These are phyloP conservation scores for Melampsora abietis-canadensis DNA, from an alignment of 1,284 basidiomycete species.

Conservation along the genomic window DNA sequence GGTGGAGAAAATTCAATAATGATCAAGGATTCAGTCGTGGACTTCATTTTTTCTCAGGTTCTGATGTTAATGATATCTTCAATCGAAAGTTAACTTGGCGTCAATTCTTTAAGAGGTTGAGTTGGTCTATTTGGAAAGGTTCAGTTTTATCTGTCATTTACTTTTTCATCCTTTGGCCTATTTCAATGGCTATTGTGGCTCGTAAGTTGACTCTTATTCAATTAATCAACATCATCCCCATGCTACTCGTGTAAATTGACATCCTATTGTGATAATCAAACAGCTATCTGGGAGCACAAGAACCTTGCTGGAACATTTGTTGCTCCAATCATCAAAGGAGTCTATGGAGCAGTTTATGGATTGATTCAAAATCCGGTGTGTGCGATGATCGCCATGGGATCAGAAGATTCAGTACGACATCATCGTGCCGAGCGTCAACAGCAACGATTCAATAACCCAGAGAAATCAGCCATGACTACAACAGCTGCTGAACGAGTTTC, in stretches of 20 bases:
- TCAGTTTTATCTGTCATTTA: conserved; percentile 54
- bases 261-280: not conserved
- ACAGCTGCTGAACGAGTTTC: conserved; percentile 37
- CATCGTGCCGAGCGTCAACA: conserved; percentile 34
- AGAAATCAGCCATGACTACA: conserved; percentile 25
- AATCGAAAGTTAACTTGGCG: conserved; percentile 46
- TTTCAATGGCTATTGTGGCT: conserved; percentile 52
- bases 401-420: conserved; percentile 33
- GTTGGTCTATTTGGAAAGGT: conserved; percentile 53
- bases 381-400: conserved; percentile 41
- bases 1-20: conserved; percentile 47
- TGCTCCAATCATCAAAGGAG: conserved; percentile 37
- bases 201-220: conserved; percentile 43
- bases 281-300: conserved; percentile 32
- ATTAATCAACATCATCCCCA: too few relatives aligned
- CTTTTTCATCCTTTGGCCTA: conserved; percentile 54
- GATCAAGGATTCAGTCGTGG: conserved; percentile 47
- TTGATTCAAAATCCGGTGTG: conserved; percentile 35
- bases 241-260: not conserved
- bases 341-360: conserved; percentile 36
- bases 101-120: conserved; percentile 47
- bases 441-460: conserved; percentile 24
- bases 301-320: conserved; percentile 30
- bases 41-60: conserved; percentile 52
- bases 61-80: conserved; percentile 52